Evolutionary conservation across 345 rosid species (phyloP).

Genomic region (Firmiana major): DNA sequence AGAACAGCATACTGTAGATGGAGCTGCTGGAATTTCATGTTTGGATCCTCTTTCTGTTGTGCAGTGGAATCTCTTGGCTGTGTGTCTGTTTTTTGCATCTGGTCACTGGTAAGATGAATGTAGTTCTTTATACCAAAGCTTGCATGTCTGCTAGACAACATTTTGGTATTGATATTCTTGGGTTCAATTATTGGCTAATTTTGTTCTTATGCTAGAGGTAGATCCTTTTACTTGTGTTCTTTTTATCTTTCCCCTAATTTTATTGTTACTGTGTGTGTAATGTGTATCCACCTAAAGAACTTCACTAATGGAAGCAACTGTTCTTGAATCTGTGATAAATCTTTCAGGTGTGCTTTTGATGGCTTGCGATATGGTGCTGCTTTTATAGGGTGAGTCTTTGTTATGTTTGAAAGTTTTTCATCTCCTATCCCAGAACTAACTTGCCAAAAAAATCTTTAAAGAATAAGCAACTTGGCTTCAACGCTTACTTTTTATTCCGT

Average conservation of each 20-base stretch:
- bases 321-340: conserved; percentile 6
- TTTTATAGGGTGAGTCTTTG: conserved; percentile 73
- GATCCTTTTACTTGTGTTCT: background rate
- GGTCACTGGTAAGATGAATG: conserved; percentile 75
- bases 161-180: background rate
- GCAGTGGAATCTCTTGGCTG: conserved; percentile 81
- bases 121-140: background rate
- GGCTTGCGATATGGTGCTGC: conserved; percentile 96
- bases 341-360: conserved; percentile 88
- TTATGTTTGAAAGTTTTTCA: background rate
- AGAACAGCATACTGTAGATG: conserved; percentile 32
- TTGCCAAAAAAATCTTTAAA: background rate
- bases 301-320: background rate
- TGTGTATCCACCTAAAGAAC: background rate
- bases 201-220: background rate
- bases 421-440: background rate
- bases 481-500: background rate
- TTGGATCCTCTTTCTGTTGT: conserved; percentile 57
- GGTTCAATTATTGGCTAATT: background rate
- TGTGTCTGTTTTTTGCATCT: conserved; percentile 77
- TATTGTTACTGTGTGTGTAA: background rate
- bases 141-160: background rate
- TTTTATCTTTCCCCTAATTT: background rate
- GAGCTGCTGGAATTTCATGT: conserved; percentile 21
- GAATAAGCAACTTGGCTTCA: background rate